Percentiles rank a stretch among this genome's conserved stretches.
Evolutionary conservation across 169 alveolate genomes (phyloP).

Genomic region (Eimeria acervulina): DNA sequence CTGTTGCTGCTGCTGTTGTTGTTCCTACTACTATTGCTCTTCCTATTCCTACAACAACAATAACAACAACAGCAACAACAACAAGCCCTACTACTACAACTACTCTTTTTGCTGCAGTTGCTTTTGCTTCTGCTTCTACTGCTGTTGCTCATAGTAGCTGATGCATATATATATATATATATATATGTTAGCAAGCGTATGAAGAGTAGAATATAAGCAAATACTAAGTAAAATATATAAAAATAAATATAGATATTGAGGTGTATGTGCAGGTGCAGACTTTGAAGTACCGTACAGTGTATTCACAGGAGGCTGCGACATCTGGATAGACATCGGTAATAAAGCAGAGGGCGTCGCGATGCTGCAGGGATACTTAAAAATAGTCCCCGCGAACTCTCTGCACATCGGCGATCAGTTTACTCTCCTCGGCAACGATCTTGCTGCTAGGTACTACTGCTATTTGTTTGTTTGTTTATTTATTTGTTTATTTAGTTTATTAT

Average conservation of each 20-base stretch:
- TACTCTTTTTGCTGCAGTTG: too few species aligned
- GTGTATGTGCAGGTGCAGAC: conserved; percentile 34
- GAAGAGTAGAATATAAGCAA: not conserved
- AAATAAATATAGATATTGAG: too few species aligned
- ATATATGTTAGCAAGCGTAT: too few species aligned
- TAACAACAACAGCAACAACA: too few species aligned
- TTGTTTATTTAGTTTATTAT: too few species aligned
- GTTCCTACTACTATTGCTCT: not conserved
- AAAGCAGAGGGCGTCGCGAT: conserved; percentile 85
- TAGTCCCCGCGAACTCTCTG: conserved; percentile 82
- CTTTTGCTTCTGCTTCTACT: too few species aligned
- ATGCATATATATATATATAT: too few species aligned
- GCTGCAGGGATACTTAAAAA: conserved; percentile 81
- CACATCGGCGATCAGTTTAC: conserved; percentile 88
- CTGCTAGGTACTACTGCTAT: conserved; percentile 88
- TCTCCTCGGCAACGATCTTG: conserved; percentile 86
- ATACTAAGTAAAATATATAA: not conserved
- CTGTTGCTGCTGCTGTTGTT: not conserved
- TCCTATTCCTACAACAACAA: not conserved
- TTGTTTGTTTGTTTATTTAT: too few species aligned
- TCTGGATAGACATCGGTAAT: conserved; percentile 88
- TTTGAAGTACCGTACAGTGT: conserved; percentile 86
- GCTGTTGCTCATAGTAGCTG: too few species aligned
- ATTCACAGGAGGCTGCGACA: conserved; percentile 87
- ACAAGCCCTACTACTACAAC: too few species aligned